Percentiles rank a stretch among this genome's conserved stretches.
Evolutionary conservation across 768 basidiomycete genomes (phyloP).

Genomic region (Clitopilus hobsonii): DNA sequence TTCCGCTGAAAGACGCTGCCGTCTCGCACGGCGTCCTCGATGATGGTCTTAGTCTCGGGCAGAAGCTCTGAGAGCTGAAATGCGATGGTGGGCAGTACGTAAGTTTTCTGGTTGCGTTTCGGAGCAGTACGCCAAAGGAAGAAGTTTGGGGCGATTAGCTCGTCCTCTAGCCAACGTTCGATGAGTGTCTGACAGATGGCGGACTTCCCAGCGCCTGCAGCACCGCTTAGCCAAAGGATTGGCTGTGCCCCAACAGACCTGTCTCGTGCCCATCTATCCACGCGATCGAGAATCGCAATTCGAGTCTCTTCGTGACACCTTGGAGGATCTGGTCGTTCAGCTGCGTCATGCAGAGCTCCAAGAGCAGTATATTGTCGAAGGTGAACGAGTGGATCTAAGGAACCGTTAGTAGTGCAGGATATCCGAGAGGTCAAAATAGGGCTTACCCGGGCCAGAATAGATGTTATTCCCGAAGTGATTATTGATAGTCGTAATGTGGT

Average conservation of each 20-base stretch:
- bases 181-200: not conserved
- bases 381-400: too few species aligned
- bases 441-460: too few species aligned
- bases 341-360: not conserved
- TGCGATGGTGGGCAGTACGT: not conserved
- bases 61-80: not conserved
- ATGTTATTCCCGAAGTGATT: too few species aligned
- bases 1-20: not conserved
- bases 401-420: too few species aligned
- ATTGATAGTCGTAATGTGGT: too few species aligned
- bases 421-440: too few species aligned
- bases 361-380: too few species aligned
- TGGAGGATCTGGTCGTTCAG: not conserved
- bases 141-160: not conserved
- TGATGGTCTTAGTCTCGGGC: not conserved
- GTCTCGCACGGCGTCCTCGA: not conserved
- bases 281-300: not conserved
- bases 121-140: not conserved
- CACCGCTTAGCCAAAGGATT: not conserved
- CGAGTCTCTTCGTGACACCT: not conserved
- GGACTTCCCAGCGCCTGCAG: not conserved
- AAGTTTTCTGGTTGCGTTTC: not conserved
- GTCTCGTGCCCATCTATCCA: not conserved
- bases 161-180: not conserved
- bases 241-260: not conserved